Evolutionary conservation across 306 rosid species (phyloP), one percentile per base, ranked within the genome.

Genomic region (Acacia crassicarpa): DNA sequence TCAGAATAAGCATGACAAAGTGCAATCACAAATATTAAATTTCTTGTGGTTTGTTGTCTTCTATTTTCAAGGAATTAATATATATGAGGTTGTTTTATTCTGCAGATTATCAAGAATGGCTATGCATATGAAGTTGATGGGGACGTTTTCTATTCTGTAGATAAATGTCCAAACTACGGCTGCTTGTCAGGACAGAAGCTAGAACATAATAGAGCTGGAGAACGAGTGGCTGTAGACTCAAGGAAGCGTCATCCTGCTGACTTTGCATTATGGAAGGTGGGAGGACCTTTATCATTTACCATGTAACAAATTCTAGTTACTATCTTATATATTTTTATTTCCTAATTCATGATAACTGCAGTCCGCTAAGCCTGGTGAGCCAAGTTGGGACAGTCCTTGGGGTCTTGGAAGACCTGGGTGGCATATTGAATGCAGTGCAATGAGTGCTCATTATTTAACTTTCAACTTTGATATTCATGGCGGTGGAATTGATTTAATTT

Each of bases 341-440:
- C 51, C 70, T 75, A 20, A 71, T 73, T 40, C 79, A 80, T 87
- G 20, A 67, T 76, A 33, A 82, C 84, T 89, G 84, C 89, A 94
- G 98, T 91, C 94, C 71, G 91, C 97, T 25, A 94, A 94, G 84
- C 92, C 97, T 25, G 99, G 92, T 22, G 99, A 95, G 86, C 98
- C 97, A 62, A 90, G 98, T 80, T 95, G 99, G 99, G 97, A 93
- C 76, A 95, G 99, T 76, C 96, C 94, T 30, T 95, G 99, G 99
- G 98, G 98, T 76, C 91, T 78, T 78, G 99, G 98, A 73, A 89
- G 99, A 72, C 98, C 99, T 35, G 99, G 99, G 74, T 95, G 99
- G 99, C 99, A 95, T 84, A 95, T 95, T 49, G 99, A 95, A 72
- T 95, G 99, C 92, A 95, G 99, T 89, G 98, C 99, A 23, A 95